Base-by-base conservation (phyloP, 2,329 filamentous ascomycete genomes). In the Sporothrix variecibatus region DNA sequence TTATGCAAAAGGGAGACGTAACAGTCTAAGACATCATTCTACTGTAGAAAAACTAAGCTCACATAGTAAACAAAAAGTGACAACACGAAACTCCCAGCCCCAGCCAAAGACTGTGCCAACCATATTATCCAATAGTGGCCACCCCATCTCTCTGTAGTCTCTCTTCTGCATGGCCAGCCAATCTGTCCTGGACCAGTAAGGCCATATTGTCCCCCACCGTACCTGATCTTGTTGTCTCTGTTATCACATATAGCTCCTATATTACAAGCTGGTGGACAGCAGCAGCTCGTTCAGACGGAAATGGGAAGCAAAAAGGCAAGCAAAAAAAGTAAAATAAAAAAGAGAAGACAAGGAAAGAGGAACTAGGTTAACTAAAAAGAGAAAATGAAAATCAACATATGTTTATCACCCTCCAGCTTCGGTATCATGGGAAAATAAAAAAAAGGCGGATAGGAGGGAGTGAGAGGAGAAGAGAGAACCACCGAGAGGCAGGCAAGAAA, bases 351-450 rank as follows among this genome's bases (percentile, higher is more conserved):
- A 58, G 72, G 72, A 73, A 73, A 38, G 51, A 64, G 58, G 60
- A 65, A 56, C 23, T 64, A 65, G 46, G 51, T 70, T 49, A 71
- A 74, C 51, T 69, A 49, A 26, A 71, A 56, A 74, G 72, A 71
- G 71, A 60, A 46, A 46, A 65, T 49, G 15, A 43, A 72, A 72
- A 74, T 69, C 64, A 58, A 43, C 72, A 73, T 65, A 75, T 68
- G 58, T 69, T 69, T 70, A 53, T 64, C 71, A 23, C 65, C 70
- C 72, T 72, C 74, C 71, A 73, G 72, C 70, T 70, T 70, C 74
- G 72, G 69, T 73, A 73, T 72, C 72, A 72, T 72, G 43, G 60
- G 49, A 69, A 73, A 60, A 69, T 23, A 71, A 62, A 72, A 51
- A 69, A 49, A 34, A 68, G 26, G 34, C 28, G 49, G 28, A 64